These are phyloP conservation scores for Globisporangium parvum DNA, from an alignment of 352 stramenopile species.

Conservation along the genomic window DNA sequence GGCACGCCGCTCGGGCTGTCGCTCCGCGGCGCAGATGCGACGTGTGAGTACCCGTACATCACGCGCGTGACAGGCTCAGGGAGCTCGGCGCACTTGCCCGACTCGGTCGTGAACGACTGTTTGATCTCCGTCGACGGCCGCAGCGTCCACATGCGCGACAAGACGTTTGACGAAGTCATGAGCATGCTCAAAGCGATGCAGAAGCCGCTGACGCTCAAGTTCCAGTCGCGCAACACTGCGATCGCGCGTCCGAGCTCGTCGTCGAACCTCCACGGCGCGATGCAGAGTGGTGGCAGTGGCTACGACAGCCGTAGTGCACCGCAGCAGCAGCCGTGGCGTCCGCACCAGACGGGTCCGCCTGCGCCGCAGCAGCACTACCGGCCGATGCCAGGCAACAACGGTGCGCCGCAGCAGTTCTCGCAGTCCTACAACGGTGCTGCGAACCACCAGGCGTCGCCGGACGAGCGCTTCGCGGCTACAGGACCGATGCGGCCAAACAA, in stretches of 20 bases:
- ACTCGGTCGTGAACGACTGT: constrained; percentile 67
- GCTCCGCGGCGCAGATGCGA: constrained; percentile 60
- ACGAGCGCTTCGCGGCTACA: no score
- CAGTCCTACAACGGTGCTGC: constrained; percentile 32
- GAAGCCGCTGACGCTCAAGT: constrained; percentile 82
- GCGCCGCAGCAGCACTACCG: constrained; percentile 21
- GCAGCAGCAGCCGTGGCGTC: constrained; percentile 61
- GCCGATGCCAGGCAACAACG: not conserved
- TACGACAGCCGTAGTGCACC: constrained; percentile 20
- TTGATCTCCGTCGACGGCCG: constrained; percentile 77
- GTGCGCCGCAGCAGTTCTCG: constrained; percentile 9
- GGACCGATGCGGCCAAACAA: constrained; percentile 27
- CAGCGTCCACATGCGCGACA: constrained; percentile 73
- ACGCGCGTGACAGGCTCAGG: constrained; percentile 79
- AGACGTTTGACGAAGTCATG: constrained; percentile 87
- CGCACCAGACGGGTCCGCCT: constrained; percentile 28
- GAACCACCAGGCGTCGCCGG: constrained; percentile 14
- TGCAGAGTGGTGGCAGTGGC: constrained; percentile 10
- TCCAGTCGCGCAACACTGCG: constrained; percentile 38
- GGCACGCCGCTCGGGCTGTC: constrained; percentile 69
- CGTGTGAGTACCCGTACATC: constrained; percentile 82
- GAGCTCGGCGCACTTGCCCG: constrained; percentile 72
- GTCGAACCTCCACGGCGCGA: constrained; percentile 16
- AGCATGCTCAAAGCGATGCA: constrained; percentile 83
- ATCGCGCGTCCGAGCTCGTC: constrained; percentile 13